Percentiles rank a stretch among this genome's conserved stretches.
These are phyloP conservation scores for Amaranthus cruentus DNA, from an alignment of 148 eudicot species.

Conservation along the genomic window DNA sequence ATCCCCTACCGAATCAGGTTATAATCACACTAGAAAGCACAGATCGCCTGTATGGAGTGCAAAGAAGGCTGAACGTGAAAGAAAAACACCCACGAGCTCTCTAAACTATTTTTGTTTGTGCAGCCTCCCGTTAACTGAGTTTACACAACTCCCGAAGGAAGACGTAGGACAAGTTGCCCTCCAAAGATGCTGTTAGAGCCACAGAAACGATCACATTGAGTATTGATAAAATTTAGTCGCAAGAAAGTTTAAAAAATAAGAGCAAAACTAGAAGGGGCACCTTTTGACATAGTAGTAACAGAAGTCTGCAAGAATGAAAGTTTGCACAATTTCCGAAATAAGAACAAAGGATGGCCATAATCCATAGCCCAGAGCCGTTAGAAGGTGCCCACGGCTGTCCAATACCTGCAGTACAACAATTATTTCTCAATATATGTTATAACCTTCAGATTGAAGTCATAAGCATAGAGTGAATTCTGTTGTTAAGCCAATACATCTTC, in stretches of 20 bases:
- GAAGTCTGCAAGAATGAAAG: conserved; percentile 91
- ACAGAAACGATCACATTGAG: background rate
- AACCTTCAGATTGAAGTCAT: background rate
- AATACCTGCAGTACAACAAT: conserved; percentile 42
- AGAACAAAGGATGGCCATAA: conserved; percentile 90
- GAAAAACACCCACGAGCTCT: conserved; percentile 14
- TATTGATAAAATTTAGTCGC: background rate
- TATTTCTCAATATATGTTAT: background rate
- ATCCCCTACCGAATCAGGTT: conserved; percentile 9
- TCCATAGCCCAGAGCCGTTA: conserved; percentile 79
- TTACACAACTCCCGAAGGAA: conserved; percentile 92
- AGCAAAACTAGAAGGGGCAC: conserved; percentile 20
- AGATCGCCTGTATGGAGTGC: conserved; percentile 10
- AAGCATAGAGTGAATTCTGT: too few species aligned
- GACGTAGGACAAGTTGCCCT: conserved; percentile 85
- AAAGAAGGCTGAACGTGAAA: conserved; percentile 9
- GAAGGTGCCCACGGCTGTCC: conserved; percentile 78
- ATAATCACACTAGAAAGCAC: conserved; percentile 2
- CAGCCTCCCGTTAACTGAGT: conserved; percentile 4
- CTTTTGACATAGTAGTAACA: conserved; percentile 94
- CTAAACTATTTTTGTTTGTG: conserved; percentile 6
- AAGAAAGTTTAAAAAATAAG: background rate
- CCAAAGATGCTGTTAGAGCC: conserved; percentile 64
- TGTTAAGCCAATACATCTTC: too few species aligned
- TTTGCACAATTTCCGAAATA: conserved; percentile 83